Evolutionary conservation across 805 yeast species (phyloP), one percentile per base, ranked within the genome.

Genomic region (Candida vartiovaarae): DNA sequence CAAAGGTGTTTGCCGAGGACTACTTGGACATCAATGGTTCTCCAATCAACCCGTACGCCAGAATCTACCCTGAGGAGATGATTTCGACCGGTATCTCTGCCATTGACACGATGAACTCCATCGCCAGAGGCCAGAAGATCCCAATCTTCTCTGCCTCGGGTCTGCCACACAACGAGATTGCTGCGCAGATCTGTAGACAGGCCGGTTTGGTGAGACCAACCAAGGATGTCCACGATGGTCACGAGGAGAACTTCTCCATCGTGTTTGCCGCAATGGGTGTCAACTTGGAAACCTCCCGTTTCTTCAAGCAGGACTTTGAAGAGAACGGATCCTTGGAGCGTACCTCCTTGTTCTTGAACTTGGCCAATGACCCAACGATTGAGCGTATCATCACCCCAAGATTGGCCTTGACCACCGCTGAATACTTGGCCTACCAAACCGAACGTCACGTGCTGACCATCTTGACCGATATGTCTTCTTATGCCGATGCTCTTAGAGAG

Each of bases 231-330:
- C 98, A 93, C 66, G 99, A 93, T 68, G 99, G 99, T 61, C 99
- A 93, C 68, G 99, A 93, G 71, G 99, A 93, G 60, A 93, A 93
- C 70, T 93, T 93, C 85, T 87, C 96, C 42, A 95, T 93, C 69
- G 99, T 93, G 33, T 93, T 93, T 62, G 99, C 98, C 34, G 99
- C 99, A 47, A 93, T 95, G 99, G 99, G 99, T 79, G 99, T 91
- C 55, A 93, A 95, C 66, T 79, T 93, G 71, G 99, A 95, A 71
- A 93, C 99, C 31, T 88, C 98, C 28, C 80, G 99, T 67, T 93
- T 93, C 74, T 93, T 93, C 82, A 88, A 91, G 72, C 98, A 93
- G 71, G 99, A 93, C 72, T 93, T 93, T 71, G 98, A 95, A 74
- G 98, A 93, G 69, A 93, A 93, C 62, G 99, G 99, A 30, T 90